Evolutionary conservation across 169 alveolate species (phyloP).

Genomic region (Plasmodium vinckei): DNA sequence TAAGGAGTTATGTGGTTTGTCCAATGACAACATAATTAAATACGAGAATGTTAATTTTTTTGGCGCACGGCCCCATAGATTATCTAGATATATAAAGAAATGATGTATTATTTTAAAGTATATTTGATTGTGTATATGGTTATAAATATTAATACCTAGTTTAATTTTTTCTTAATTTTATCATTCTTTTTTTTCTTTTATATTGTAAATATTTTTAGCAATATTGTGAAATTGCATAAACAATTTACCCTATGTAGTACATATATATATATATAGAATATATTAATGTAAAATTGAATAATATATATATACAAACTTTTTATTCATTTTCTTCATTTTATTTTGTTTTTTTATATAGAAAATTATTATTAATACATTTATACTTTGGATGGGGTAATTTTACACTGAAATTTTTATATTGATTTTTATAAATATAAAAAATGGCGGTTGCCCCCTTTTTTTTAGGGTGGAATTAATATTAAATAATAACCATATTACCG

Average conservation of each 20-base stretch:
- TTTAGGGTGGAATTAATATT: too few species aligned
- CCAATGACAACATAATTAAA: conserved; percentile 61
- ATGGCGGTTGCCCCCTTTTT: too few species aligned
- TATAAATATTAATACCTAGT: background rate
- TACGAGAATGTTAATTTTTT: conserved; percentile 9
- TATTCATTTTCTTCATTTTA: conserved; percentile 1
- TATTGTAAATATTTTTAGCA: background rate
- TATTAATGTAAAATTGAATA: background rate
- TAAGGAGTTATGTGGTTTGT: conserved; percentile 44
- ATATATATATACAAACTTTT: background rate
- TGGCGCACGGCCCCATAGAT: conserved; percentile 63
- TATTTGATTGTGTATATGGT: background rate
- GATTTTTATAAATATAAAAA: too few species aligned
- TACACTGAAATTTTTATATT: too few species aligned
- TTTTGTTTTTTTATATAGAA: background rate
- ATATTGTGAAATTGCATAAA: background rate
- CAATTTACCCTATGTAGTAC: background rate
- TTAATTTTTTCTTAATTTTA: background rate
- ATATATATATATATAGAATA: background rate
- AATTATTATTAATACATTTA: background rate
- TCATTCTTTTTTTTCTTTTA: conserved; percentile 6
- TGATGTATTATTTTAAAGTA: conserved; percentile 5
- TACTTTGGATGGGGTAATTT: too few species aligned
- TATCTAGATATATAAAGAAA: conserved; percentile 16
- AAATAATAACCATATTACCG: too few species aligned